Evolutionary conservation across 2,329 filamentous ascomycete species (phyloP), one percentile per base, ranked within the genome.

Genomic region (Paracamarosporium sp.): DNA sequence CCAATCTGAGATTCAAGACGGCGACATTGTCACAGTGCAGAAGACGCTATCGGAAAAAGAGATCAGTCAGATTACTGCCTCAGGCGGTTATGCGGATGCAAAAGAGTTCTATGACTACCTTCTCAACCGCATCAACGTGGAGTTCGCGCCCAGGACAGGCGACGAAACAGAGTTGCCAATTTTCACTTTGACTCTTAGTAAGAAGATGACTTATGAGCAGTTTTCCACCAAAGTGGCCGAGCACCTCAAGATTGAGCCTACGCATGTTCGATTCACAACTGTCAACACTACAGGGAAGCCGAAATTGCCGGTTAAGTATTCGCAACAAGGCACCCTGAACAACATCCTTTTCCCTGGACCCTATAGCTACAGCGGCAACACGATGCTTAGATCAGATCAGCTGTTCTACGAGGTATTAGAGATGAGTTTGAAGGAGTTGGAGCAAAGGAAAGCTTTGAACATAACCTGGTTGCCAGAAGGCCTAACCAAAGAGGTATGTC

Each of bases 1-100:
- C 64, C 88, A 91, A 58, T 95, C 95, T 1, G 96, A 99, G 75
- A 90, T 99, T 24, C 94, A 98, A 74, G 94, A 99, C 69, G 95
- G 95, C 47, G 95, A 99, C 72, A 96, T 99, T 65, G 88, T 99
- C 55, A 97, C 93, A 72, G 97, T 98, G 79, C 95, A 99, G 75
- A 86, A 86, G 58, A 80, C 84, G 25, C 78, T 86, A 33, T 76
- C 76, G 25, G 82, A 85, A 20, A 82, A 82, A 57, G 80, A 83
- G 67, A 53, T 51, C 5, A 63, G 58, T 9, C 73, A 73, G 36
- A 65, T 78, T 22, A 65, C 64, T 2, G 67, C 71, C 6, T 52
- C 68, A 4, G 83, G 81, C 30, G 75, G 82, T 6, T 87, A 85
- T 63, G 77, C 77, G 13, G 92, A 96, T 70, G 92, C 92, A 1